phyloP scores from a whole-genome alignment of 2,329 filamentous ascomycete genomes.

The Trichoderma atroviride region DNA sequence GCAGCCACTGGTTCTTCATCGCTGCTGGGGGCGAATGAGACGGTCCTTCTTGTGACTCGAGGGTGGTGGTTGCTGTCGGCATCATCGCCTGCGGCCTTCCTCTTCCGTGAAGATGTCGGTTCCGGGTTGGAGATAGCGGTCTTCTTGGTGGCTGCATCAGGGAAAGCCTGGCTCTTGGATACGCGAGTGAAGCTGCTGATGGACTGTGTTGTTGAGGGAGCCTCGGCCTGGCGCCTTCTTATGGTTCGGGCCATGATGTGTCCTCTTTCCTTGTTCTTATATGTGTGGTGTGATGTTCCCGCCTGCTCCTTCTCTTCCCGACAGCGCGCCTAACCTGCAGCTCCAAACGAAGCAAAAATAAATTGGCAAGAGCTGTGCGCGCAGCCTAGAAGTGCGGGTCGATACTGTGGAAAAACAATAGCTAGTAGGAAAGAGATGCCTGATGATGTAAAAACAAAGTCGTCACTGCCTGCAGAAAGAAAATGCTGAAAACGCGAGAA shows the following conservation, averaged over 20 bases:
- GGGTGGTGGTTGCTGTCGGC: conserved; percentile 34
- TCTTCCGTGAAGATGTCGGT: conserved; percentile 40
- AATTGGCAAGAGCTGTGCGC: conserved; percentile 2
- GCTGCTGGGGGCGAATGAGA: conserved; percentile 42
- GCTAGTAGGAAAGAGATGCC: not conserved
- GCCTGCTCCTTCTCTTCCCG: not conserved
- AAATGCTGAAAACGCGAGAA: not conserved
- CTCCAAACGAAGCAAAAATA: not conserved
- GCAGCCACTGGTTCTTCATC: conserved; percentile 34
- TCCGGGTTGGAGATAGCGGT: conserved; percentile 34
- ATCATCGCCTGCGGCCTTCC: conserved; percentile 40
- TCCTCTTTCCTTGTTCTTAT: not conserved
- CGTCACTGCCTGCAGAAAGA: not conserved
- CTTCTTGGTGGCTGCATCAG: conserved; percentile 42
- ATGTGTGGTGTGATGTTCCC: not conserved
- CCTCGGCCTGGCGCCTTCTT: conserved; percentile 28
- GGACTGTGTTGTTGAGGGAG: conserved; percentile 31
- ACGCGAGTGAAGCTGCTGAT: conserved; percentile 53
- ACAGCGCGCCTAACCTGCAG: conserved; percentile 17
- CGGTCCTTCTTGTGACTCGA: conserved; percentile 34
- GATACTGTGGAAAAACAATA: not conserved
- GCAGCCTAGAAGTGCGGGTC: not conserved
- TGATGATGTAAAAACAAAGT: not conserved
- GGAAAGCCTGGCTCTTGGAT: conserved; percentile 45
- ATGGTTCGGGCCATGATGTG: conserved; percentile 28